Evolutionary conservation across 371 early-diverging fungal species (phyloP), one percentile per base, ranked within the genome.

Genomic region (Choanephora cucurbitarum): DNA sequence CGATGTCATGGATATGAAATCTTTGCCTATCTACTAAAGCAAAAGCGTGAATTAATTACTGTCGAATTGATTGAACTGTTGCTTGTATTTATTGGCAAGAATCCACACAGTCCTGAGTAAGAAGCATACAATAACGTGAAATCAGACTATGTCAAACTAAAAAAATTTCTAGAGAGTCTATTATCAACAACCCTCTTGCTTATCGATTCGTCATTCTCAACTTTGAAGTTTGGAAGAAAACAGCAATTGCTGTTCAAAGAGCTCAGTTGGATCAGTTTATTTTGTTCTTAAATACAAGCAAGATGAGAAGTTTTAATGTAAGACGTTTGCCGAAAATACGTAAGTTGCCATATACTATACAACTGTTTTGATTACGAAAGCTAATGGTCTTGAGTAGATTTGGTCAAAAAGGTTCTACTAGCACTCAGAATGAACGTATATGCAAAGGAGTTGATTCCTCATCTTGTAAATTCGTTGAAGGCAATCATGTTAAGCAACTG

Each of bases 161-260:
- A n/a, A 5, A 0, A n/a, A 9, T 15, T 7, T 11, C 11, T 52
- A 83, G 87, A 21, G 81, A 85, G 40, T 80, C 87, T 8, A 72
- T 81, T 3, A 84, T 90, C 43, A 80, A 79, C 10, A 90, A 90
- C 55, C 79, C 84, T 17, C 71, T 83, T 28, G 89, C 88, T 0
- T 86, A 85, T 58, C 76, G 84, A 11, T 84, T 78, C 47, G 60
- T 90, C 7, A 73, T 90, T 58, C 53, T 90, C 44, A 89, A 91
- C 49, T 82, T 89, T 66, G 87, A 88, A 42, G 72, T 90, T 9
- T 91, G 90, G 90, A 79, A 80, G 49, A 78, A 78, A 60, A 80
- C 88, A 5, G 61, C 72, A 5, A 54, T 73, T 2, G 71, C 79
- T 8, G 84, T 90, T 1, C 90, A 91, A 58, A 63, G 74, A 40